Evolutionary conservation across 1,284 basidiomycete species (phyloP), one percentile per base, ranked within the genome.

Genomic region (Ceratobasidium sp.): DNA sequence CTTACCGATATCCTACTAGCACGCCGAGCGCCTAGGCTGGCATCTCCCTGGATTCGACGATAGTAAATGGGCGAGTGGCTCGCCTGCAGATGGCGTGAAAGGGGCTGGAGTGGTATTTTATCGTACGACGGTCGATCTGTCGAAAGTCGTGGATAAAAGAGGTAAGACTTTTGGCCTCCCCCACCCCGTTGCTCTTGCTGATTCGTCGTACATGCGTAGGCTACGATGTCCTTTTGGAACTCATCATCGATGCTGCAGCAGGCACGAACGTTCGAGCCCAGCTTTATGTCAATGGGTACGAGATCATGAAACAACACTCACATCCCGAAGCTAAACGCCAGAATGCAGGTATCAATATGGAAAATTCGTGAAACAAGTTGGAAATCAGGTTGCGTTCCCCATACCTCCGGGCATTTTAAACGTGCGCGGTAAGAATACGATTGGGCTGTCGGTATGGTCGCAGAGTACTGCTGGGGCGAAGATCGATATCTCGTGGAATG

Each of bases 21-120:
- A 78, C 17, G 81, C 78, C 25, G 82, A 83, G 51, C 77, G 81
- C 3, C 7, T 75, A 19, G 81, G 81, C 1, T 82, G 82, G 81
- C 81, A 82, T 56, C 76, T 82, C 0, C 82, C 81, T 25, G 81
- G 80, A 15, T 82, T 78, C 59, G 78, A 82, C 62, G 75, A 76
- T 37, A 78, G 78, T 1, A n/a, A 67, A 11, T 82, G 82, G 82
- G 65, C 70, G 32, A 54, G 37, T 19, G 76, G 62, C 2, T 62
- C 69, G 15, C 70, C 76, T 17, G 37, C 76, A 0, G 62, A 54
- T 2, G 76, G 76, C 0, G 62, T 77, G 15, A 32, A 66, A 43
- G 66, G 61, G 13, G 76, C 70, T 5, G 76, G 76, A 13, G 65
- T 77, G n/a, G 69, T 46, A 43, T 77, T 77, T 34, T 77, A 74